Evolutionary conservation across 2,329 filamentous ascomycete species (phyloP).

Genomic region (Ophiocordyceps sinensis): DNA sequence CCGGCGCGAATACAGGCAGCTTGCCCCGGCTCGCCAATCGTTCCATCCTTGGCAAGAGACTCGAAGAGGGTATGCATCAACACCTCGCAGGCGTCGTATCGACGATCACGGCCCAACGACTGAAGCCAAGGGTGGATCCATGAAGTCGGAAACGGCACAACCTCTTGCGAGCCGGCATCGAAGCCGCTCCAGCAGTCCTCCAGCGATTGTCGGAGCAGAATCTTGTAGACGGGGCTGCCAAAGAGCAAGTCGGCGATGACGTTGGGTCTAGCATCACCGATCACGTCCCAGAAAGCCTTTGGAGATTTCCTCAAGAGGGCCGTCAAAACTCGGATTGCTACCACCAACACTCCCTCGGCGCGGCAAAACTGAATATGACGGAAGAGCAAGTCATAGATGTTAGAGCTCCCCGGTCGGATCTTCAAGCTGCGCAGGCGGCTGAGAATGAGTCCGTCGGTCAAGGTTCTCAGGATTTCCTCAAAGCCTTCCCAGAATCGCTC

Average conservation of each 20-base stretch:
- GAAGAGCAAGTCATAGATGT: conserved; percentile 48
- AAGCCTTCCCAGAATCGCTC: conserved; percentile 70
- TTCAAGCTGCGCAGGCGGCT: conserved; percentile 70
- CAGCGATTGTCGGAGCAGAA: conserved; percentile 47
- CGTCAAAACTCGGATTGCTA: conserved; percentile 56
- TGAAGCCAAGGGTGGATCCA: conserved; percentile 70
- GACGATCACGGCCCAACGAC: conserved; percentile 62
- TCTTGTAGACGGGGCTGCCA: conserved; percentile 50
- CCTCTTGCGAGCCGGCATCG: conserved; percentile 28
- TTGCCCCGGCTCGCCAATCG: conserved; percentile 41
- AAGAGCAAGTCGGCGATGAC: conserved; percentile 77
- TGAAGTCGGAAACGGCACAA: conserved; percentile 50
- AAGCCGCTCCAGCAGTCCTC: conserved; percentile 24
- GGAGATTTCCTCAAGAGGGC: conserved; percentile 61
- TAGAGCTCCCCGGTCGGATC: conserved; percentile 43
- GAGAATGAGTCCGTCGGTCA: conserved; percentile 61
- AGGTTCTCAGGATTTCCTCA: conserved; percentile 54
- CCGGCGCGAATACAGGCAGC: conserved; percentile 50
- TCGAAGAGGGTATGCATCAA: conserved; percentile 62
- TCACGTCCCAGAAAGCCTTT: conserved; percentile 75
- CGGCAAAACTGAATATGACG: conserved; percentile 36
- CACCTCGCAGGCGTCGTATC: conserved; percentile 68
- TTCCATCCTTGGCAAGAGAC: conserved; percentile 39
- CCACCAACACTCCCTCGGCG: conserved; percentile 45
- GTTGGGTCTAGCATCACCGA: conserved; percentile 66